Percentiles rank a stretch among this genome's conserved stretches.
Conservation (phyloP, 2,329 filamentous ascomycete species). For the Trichophyton schoenleinii region DNA sequence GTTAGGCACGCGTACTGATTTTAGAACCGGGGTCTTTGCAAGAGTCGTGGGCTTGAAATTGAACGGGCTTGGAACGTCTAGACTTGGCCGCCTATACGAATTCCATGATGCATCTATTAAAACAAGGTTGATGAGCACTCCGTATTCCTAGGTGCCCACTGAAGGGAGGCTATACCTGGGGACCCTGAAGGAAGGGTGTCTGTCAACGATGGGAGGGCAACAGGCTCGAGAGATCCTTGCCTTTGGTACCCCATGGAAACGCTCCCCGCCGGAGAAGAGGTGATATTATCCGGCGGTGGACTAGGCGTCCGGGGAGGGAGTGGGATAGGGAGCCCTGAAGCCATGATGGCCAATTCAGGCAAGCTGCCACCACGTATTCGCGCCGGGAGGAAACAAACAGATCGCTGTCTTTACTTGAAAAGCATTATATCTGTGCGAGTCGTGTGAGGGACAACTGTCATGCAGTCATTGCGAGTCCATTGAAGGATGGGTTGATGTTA, state of each 20-base stretch:
- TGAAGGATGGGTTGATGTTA: background rate
- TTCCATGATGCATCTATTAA: conserved; percentile 17
- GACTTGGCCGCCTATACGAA: conserved; percentile 20
- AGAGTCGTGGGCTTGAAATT: conserved; percentile 83
- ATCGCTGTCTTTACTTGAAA: background rate
- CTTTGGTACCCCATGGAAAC: conserved; percentile 19
- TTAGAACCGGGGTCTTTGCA: conserved; percentile 56
- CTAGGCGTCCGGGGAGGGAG: conserved; percentile 52
- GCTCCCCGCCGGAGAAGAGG: conserved; percentile 16
- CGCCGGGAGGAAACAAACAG: background rate
- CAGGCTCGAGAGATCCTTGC: conserved; percentile 29
- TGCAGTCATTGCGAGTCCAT: background rate
- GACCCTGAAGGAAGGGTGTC: conserved; percentile 22
- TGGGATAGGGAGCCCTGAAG: conserved; percentile 46
- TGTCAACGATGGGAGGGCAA: conserved; percentile 37
- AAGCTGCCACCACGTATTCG: background rate
- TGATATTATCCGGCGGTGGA: conserved; percentile 42
- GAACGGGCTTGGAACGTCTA: conserved; percentile 52
- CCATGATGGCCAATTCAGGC: conserved; percentile 35
- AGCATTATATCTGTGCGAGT: background rate
- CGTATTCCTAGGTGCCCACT: background rate
- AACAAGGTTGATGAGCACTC: background rate
- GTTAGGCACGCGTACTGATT: conserved; percentile 50
- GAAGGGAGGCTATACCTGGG: background rate
- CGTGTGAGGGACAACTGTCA: background rate